These are phyloP conservation scores for Penicillium sp. DNA, from an alignment of 2,329 filamentous ascomycete species.

Conservation along the genomic window DNA sequence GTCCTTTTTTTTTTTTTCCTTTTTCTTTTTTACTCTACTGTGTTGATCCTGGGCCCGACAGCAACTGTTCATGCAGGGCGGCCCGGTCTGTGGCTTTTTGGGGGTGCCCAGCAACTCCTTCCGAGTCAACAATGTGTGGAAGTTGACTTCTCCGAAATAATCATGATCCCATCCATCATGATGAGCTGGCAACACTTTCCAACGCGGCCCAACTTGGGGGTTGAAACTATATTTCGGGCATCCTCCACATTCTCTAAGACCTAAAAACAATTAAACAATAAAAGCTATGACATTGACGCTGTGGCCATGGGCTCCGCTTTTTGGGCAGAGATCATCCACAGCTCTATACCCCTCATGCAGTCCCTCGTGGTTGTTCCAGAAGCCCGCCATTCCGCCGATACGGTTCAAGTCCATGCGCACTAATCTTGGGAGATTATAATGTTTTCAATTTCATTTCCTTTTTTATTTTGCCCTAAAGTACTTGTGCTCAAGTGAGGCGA, in stretches of 20 bases:
- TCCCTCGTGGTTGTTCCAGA: slow-evolving; percentile 22
- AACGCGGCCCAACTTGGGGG: slow-evolving; percentile 9
- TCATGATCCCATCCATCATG: slow-evolving; percentile 4
- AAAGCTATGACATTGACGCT: slow-evolving; percentile 6
- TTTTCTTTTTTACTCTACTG: background rate
- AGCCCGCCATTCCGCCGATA: slow-evolving; percentile 17
- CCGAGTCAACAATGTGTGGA: background rate
- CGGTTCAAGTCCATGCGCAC: slow-evolving; percentile 15
- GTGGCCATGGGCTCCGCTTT: slow-evolving; percentile 13
- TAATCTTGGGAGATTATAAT: slow-evolving; percentile 5
- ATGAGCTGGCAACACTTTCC: slow-evolving; percentile 15
- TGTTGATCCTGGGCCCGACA: slow-evolving; percentile 7
- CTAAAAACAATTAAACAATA: background rate
- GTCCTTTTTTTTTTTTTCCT: background rate
- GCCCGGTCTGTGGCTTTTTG: slow-evolving; percentile 22
- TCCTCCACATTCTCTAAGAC: background rate
- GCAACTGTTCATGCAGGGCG: slow-evolving; percentile 30
- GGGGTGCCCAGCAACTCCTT: background rate
- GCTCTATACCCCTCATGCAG: slow-evolving; percentile 17
- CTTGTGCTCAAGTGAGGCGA: slow-evolving; percentile 1
- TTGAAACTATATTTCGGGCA: slow-evolving; percentile 3
- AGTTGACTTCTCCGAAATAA: background rate
- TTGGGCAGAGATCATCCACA: slow-evolving; percentile 23
- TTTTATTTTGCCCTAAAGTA: slow-evolving; percentile 6
- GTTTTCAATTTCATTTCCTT: slow-evolving; percentile 9